Base-by-base conservation (phyloP, 192 early-diverging fungal genomes). In the Linnemannia schmuckeri region DNA sequence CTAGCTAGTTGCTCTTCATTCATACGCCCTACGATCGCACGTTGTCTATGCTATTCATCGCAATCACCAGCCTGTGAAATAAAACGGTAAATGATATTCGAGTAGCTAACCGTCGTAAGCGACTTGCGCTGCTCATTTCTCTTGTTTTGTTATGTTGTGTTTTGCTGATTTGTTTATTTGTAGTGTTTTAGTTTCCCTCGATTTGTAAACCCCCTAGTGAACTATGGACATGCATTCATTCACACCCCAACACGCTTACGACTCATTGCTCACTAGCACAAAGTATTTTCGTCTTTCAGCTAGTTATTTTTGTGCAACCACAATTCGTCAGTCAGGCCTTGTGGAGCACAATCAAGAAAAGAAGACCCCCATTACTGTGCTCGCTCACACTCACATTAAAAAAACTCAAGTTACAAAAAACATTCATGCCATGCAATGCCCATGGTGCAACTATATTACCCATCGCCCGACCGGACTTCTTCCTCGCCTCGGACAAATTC, bases 241-340 rank as follows among this genome's bases (percentile, higher is more conserved):
- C 10, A 49, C 4, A 52, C 47, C 47, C 47, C 47, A 33, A 66
- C n/a, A 27, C 12, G 13, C 61, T 66, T 33, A 30, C 61, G 30
- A 66, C 55, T 61, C 55, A 61, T 27, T 61, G 55, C 61, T 66
- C 61, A 66, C 61, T 66, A 66, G 61, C 61, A 12, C 7, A 66
- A 66, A 33, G n/a, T 57, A 66, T 66, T 66, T 66, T 66, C 61
- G 30, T 66, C 61, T 30, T 20, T 52, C 20, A 20, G 17, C 4
- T 10, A 30, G n/a, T 9, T 15, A 66, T 33, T 33, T 30, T 57
- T 6, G 55, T 33, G 61, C 61, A 66, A 66, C 61, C 61, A 61
- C 57, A 61, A 9, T 57, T 63, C 61, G 9, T 30, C 27, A 27
- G 61, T 61, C 55, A 27, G 7, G 55, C n/a, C 22, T 61, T n/a